Base-by-base conservation (phyloP, 257 asterid species). In the Solanum chmielewskii region DNA sequence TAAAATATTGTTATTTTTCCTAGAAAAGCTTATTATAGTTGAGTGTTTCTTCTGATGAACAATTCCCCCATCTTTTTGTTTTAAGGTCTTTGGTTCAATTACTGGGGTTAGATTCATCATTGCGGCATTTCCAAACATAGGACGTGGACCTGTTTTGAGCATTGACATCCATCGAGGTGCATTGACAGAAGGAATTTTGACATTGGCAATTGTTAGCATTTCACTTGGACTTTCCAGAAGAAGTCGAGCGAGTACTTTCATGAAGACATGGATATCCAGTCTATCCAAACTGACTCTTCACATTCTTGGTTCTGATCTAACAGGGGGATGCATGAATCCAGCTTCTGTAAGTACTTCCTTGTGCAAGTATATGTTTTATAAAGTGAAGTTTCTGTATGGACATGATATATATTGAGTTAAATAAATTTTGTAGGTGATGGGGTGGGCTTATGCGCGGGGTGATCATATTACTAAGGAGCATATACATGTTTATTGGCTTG, bases 311-410 rank as follows among this genome's bases (percentile, higher is more conserved):
- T 94, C 99, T 66, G 99, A 96, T 90, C 92, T 96, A 52, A 96
- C 99, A 0, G 99, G 99, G 5, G 99, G 99, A 78, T 94, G 96
- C 94, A 96, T 96, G 99, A 96, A 96, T 92, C 99, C 99, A 15
- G 99, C 98, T 69, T 92, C 99, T 59, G 99, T 96, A 91, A 92
- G 96, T 86, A 76, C 25, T 59, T 83, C 73, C 69, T 76, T 49
- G 23, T 47, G 47, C 76, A 71, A 37, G n/a, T 33, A 56, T 66
- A 47, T 82, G 39, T 52, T 42, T 29, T 31, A 44, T 83, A 70
- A 23, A 18, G 18, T 52, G 71, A 56, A 15, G 73, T 47, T 49
- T 82, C 42, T 60, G 12, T 20, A 3, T 62, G 11, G 47, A 74
- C 47, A 71, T 29, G 41, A 68, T 27, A 83, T 21, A 75, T 82